Percentiles rank a stretch among this genome's conserved stretches.
Conservation (phyloP, 2,329 filamentous ascomycete genomes). For the Colletotrichum coccodes region DNA sequence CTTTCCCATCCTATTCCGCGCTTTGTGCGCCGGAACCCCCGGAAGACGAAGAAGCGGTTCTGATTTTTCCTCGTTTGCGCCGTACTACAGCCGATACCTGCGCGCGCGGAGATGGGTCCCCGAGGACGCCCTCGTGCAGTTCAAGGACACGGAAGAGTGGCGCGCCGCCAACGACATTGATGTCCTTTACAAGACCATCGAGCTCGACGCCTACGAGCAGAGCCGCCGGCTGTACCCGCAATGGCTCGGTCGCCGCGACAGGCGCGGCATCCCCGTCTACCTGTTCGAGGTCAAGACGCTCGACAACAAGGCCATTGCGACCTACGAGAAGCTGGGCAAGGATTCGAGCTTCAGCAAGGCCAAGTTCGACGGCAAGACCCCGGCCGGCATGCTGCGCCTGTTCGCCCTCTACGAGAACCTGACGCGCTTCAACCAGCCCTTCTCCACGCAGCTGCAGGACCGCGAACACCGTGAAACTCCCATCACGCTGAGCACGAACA, state of each 20-base stretch:
- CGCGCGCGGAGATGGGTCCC: slow-evolving; percentile 85
- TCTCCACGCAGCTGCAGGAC: slow-evolving; percentile 80
- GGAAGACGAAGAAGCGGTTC: not conserved
- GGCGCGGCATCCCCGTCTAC: slow-evolving; percentile 90
- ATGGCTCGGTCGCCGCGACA: slow-evolving; percentile 93
- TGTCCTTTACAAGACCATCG: slow-evolving; percentile 85
- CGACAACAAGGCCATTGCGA: slow-evolving; percentile 81
- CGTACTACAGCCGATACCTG: slow-evolving; percentile 76
- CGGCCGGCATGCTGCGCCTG: slow-evolving; percentile 82
- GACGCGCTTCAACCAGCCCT: slow-evolving; percentile 84
- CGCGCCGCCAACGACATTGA: slow-evolving; percentile 82
- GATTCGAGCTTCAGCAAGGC: slow-evolving; percentile 69
- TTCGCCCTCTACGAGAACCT: slow-evolving; percentile 96
- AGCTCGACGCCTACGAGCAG: slow-evolving; percentile 84
- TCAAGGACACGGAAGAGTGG: slow-evolving; percentile 90
- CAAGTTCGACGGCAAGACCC: slow-evolving; percentile 72
- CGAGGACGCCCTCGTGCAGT: slow-evolving; percentile 82
- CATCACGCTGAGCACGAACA: slow-evolving; percentile 92
- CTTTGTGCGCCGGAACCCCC: not conserved
- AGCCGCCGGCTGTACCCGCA: slow-evolving; percentile 88
- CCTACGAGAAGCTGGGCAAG: slow-evolving; percentile 76
- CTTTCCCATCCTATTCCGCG: not conserved
- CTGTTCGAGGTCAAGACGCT: slow-evolving; percentile 88
- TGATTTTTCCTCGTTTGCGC: slow-evolving; percentile 7
- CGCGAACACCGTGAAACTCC: slow-evolving; percentile 82